A percentile compares a stretch with the other conserved stretches of the same genome.
phyloP scores from a whole-genome alignment of 2,329 filamentous ascomycete genomes.

The Plenodomus lindquistii region DNA sequence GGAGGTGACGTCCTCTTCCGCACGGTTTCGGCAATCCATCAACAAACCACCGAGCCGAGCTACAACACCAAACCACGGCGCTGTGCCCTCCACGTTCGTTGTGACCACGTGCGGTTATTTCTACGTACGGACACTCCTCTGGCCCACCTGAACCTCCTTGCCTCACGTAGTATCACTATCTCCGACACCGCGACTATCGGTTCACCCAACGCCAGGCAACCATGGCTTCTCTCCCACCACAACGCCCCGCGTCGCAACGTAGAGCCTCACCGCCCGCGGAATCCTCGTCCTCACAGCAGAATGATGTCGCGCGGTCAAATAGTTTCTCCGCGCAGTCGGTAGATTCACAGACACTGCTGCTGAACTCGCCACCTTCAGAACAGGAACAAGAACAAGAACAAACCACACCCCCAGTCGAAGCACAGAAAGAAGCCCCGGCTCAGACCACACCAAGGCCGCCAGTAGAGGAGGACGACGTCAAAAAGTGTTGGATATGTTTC shows the following conservation, averaged over 20 bases:
- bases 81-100: no score
- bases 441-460: slow-evolving; percentile 9
- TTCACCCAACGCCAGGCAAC: neutral
- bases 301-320: slow-evolving; percentile 31
- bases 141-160: neutral
- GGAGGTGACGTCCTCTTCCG: slow-evolving; percentile 23
- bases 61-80: neutral
- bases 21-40: slow-evolving; percentile 20
- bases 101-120: no score
- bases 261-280: slow-evolving; percentile 30
- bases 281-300: slow-evolving; percentile 20
- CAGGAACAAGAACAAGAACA: no score
- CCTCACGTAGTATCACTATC: neutral
- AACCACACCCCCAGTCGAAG: slow-evolving; percentile 12
- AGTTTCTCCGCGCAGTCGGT: slow-evolving; percentile 48
- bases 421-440: slow-evolving; percentile 18
- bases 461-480: slow-evolving; percentile 41
- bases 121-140: no score
- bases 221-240: slow-evolving; percentile 51
- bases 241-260: slow-evolving; percentile 41
- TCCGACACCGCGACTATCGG: neutral
- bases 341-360: slow-evolving; percentile 52
- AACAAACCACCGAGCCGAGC: slow-evolving; percentile 20
- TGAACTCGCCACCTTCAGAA: slow-evolving; percentile 40
- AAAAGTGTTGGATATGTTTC: slow-evolving; percentile 73